phyloP scores from a whole-genome alignment of 108 stramenopile genomes.

The Nitzschia inconspicua region DNA sequence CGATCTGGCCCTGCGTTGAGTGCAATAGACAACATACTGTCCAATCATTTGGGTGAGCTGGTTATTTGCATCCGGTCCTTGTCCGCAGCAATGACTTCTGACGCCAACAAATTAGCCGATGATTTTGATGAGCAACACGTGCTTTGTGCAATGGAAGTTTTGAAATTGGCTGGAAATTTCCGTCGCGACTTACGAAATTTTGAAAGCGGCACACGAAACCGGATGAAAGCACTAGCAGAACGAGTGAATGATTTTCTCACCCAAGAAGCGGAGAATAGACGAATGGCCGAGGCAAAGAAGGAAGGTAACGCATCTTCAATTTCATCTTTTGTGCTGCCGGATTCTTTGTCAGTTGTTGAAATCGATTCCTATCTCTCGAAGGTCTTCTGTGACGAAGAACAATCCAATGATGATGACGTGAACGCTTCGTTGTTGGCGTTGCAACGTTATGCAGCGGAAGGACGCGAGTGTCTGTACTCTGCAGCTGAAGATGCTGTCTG shows the following conservation, averaged over 20 bases:
- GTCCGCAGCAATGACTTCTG: slow-evolving; percentile 45
- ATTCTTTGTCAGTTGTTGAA: slow-evolving; percentile 62
- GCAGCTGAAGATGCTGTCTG: slow-evolving; percentile 46
- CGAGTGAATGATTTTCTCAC: slow-evolving; percentile 32
- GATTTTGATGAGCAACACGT: slow-evolving; percentile 80
- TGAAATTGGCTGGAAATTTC: slow-evolving; percentile 71
- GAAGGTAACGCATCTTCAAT: neutral
- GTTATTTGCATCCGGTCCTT: slow-evolving; percentile 55
- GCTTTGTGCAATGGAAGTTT: slow-evolving; percentile 65
- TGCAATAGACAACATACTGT: slow-evolving; percentile 56
- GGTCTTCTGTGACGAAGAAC: slow-evolving; percentile 43
- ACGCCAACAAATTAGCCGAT: slow-evolving; percentile 34
- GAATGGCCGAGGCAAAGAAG: neutral
- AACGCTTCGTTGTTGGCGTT: slow-evolving; percentile 35
- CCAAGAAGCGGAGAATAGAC: slow-evolving; percentile 26
- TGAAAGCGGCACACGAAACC: slow-evolving; percentile 51
- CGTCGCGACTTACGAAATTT: slow-evolving; percentile 46
- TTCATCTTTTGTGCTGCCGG: slow-evolving; percentile 47
- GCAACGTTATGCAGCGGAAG: slow-evolving; percentile 34
- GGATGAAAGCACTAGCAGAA: slow-evolving; percentile 45
- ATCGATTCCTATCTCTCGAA: slow-evolving; percentile 71
- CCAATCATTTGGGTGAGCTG: slow-evolving; percentile 65
- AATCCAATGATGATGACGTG: slow-evolving; percentile 1
- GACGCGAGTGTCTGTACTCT: slow-evolving; percentile 36
- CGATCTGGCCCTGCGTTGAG: slow-evolving; percentile 38